A percentile compares a stretch with the other conserved stretches of the same genome.
These are phyloP conservation scores for Prunus fruticosa DNA, from an alignment of 306 rosid genomes.

Conservation along the genomic window DNA sequence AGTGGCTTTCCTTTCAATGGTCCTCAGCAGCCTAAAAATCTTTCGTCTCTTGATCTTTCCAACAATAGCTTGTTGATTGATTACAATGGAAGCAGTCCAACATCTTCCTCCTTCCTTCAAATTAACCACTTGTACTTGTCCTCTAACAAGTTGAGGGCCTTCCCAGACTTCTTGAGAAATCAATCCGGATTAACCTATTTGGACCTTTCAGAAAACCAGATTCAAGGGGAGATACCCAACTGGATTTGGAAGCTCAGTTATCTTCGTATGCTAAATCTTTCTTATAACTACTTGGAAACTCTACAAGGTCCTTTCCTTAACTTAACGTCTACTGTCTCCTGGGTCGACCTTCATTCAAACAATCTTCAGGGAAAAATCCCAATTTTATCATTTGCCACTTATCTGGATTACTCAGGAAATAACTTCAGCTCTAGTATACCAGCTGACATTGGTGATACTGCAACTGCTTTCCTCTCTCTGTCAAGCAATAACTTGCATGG, in stretches of 20 bases:
- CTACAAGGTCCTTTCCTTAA: too few species aligned
- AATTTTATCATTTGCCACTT: too few species aligned
- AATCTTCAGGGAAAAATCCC: too few species aligned
- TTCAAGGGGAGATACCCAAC: conserved; percentile 10
- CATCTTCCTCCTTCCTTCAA: conserved; percentile 3
- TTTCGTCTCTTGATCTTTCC: conserved; percentile 16
- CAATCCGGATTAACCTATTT: neutral
- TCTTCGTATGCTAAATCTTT: rapidly evolving
- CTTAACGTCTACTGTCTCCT: rapidly evolving
- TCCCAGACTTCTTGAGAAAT: conserved; percentile 28
- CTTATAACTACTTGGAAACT: too few species aligned
- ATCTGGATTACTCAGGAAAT: too few species aligned
- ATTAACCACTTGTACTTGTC: conserved; percentile 11
- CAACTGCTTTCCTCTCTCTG: too few species aligned
- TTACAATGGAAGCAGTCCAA: neutral
- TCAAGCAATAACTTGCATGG: too few species aligned
- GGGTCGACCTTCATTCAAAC: too few species aligned
- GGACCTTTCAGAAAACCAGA: neutral
- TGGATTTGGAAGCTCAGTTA: too few species aligned
- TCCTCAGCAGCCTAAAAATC: neutral
- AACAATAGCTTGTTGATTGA: conserved; percentile 4
- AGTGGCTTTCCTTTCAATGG: neutral
- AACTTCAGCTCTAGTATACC: too few species aligned
- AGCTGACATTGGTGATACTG: too few species aligned
- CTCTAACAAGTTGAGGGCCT: conserved; percentile 10